A percentile compares a stretch with the other conserved stretches of the same genome.
Conservation (phyloP, 345 rosid species). For the Ailanthus altissimus region DNA sequence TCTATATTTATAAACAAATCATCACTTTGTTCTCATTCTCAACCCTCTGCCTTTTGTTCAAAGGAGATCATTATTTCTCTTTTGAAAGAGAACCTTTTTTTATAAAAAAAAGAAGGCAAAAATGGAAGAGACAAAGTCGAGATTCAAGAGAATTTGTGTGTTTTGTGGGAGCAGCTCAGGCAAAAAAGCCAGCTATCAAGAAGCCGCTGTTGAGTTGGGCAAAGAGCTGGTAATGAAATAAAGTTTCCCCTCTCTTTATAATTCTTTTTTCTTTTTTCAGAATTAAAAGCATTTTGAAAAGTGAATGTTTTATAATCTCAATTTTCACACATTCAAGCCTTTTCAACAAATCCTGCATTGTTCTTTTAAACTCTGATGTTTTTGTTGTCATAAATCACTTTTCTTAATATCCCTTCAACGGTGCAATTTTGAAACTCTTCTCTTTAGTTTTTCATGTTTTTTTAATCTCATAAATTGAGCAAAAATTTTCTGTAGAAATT, state of each 20-base stretch:
- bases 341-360: background rate
- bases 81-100: slow-evolving; percentile 20
- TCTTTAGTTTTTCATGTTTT: background rate
- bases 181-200: slow-evolving; percentile 74
- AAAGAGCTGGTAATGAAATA: slow-evolving; percentile 60
- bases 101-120: background rate
- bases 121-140: slow-evolving; percentile 61
- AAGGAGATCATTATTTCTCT: slow-evolving; percentile 3
- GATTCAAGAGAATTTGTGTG: slow-evolving; percentile 84
- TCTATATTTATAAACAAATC: slow-evolving; percentile 1
- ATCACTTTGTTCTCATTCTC: slow-evolving; percentile 43
- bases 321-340: background rate
- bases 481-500: no score
- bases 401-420: background rate
- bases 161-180: slow-evolving; percentile 89
- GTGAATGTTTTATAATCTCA: background rate
- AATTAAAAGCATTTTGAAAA: background rate
- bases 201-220: slow-evolving; percentile 81
- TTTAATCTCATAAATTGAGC: background rate
- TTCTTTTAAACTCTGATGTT: background rate
- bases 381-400: no score
- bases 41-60: slow-evolving; percentile 29
- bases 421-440: background rate
- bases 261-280: background rate
- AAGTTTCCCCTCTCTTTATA: background rate